phyloP scores from a whole-genome alignment of 23 red algal species.

The Gracilaria gracilis region DNA sequence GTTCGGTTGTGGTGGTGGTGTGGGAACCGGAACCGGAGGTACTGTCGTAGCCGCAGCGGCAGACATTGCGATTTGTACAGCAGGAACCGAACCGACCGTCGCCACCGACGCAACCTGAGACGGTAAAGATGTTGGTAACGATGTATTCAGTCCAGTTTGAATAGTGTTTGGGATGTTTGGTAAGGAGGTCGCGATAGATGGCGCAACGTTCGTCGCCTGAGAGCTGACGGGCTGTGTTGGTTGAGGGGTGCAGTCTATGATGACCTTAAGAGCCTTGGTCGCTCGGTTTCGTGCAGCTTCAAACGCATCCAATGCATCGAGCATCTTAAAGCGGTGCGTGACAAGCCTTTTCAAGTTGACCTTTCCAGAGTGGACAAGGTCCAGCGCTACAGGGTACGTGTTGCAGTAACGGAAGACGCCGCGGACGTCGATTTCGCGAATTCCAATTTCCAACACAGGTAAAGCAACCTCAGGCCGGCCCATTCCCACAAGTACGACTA shows the following conservation, averaged over 20 bases:
- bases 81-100: slow-evolving; percentile 1
- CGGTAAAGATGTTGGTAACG: slow-evolving; percentile 2
- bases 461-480: slow-evolving; percentile 59
- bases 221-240: slow-evolving; percentile 11
- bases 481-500: slow-evolving; percentile 85
- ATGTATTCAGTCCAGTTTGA: slow-evolving; percentile 41
- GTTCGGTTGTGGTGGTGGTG: slow-evolving; percentile 10
- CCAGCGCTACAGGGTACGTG: slow-evolving; percentile 75
- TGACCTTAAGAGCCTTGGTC: slow-evolving; percentile 83
- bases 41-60: slow-evolving; percentile 2
- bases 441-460: slow-evolving; percentile 75
- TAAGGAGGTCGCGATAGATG: background rate
- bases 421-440: slow-evolving; percentile 77
- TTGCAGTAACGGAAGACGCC: slow-evolving; percentile 90
- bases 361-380: slow-evolving; percentile 58
- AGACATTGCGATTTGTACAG: slow-evolving; percentile 17
- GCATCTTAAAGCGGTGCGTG: slow-evolving; percentile 82
- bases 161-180: slow-evolving; percentile 18
- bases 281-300: slow-evolving; percentile 51
- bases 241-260: slow-evolving; percentile 76
- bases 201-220: slow-evolving; percentile 13
- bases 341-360: slow-evolving; percentile 71
- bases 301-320: slow-evolving; percentile 78
- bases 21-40: slow-evolving; percentile 14
- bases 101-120: slow-evolving; percentile 19